Evolutionary conservation across 2,329 filamentous ascomycete genomes (phyloP).

Genomic region (Calycina herbarum): DNA sequence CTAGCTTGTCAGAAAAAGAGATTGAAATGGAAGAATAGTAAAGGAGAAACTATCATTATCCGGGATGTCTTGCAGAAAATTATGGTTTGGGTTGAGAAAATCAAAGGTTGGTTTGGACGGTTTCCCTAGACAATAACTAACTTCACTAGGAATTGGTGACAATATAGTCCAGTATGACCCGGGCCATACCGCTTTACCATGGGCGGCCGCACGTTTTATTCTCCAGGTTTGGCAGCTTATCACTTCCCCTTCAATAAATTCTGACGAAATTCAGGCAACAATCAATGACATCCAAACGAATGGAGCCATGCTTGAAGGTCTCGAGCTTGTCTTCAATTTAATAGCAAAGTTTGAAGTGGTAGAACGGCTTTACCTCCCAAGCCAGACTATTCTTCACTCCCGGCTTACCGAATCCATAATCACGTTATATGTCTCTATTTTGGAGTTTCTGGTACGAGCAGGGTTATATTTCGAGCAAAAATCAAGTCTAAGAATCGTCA

Average conservation of each 20-base stretch:
- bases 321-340: constrained; percentile 15
- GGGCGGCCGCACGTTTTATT: constrained; percentile 20
- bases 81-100: constrained; percentile 10
- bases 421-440: constrained; percentile 11
- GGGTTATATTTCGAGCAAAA: constrained; percentile 11
- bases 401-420: constrained; percentile 6
- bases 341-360: constrained; percentile 8
- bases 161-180: constrained; percentile 20
- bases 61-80: constrained; percentile 12
- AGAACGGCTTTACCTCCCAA: constrained; percentile 9
- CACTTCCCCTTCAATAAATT: background rate
- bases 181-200: constrained; percentile 22
- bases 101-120: constrained; percentile 4
- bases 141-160: constrained; percentile 12
- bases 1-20: background rate
- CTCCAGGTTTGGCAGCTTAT: background rate
- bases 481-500: constrained; percentile 7
- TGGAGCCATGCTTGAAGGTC: constrained; percentile 11
- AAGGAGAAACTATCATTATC: constrained; percentile 9
- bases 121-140: too few relatives aligned
- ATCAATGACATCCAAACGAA: constrained; percentile 16
- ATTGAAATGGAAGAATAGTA: background rate
- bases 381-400: background rate
- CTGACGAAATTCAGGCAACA: background rate
- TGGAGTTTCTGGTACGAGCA: constrained; percentile 13